Evolutionary conservation across 306 rosid genomes (phyloP).

Genomic region (Quercus glauca): DNA sequence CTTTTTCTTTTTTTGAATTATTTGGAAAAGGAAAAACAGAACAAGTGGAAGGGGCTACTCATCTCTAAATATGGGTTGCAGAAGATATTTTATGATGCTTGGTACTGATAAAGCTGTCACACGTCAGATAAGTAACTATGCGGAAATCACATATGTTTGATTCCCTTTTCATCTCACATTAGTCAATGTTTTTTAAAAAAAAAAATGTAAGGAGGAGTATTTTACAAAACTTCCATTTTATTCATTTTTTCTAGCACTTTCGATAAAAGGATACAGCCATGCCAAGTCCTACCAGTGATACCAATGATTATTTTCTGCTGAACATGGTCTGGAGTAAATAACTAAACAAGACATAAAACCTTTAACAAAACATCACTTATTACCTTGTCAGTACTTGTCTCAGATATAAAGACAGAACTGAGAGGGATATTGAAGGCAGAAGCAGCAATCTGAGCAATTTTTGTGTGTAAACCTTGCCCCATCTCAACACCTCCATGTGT

Average conservation of each 20-base stretch:
- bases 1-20: background rate
- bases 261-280: background rate
- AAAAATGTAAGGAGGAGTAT: background rate
- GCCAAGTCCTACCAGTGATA: background rate
- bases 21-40: background rate
- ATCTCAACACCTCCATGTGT: conserved; percentile 97
- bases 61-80: background rate
- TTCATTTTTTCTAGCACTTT: background rate
- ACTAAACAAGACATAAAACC: conserved; percentile 11
- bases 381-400: conserved; percentile 97
- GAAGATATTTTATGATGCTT: background rate
- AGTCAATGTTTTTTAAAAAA: background rate
- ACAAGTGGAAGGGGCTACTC: background rate
- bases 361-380: background rate
- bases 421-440: conserved; percentile 89
- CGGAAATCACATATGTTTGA: background rate
- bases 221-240: background rate
- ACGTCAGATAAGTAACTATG: background rate
- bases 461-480: conserved; percentile 99
- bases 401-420: conserved; percentile 86
- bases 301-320: background rate
- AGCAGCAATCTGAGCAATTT: conserved; percentile 95
- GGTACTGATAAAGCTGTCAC: background rate
- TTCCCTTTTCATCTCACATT: background rate
- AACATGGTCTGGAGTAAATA: background rate